These are phyloP conservation scores for Globisporangium spiculum DNA, from an alignment of 352 stramenopile species.

Conservation along the genomic window DNA sequence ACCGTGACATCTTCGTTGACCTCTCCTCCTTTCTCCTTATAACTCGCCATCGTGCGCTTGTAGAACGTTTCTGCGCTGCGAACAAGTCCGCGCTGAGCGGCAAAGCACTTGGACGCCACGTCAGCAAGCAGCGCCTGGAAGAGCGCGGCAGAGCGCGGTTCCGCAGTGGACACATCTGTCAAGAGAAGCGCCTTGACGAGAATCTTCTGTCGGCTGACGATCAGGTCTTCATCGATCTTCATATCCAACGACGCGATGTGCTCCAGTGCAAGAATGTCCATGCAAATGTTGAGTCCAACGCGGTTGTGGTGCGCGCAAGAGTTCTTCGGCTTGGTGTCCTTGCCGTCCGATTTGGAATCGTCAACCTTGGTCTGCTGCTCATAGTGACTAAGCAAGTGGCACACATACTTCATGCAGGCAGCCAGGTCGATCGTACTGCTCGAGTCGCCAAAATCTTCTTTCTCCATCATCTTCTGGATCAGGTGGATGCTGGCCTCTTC, in stretches of 20 bases:
- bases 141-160: conserved; percentile 50
- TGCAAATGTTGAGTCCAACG: conserved; percentile 64
- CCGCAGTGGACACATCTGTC: conserved; percentile 42
- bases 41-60: conserved; percentile 44
- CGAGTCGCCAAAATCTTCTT: conserved; percentile 37
- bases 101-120: conserved; percentile 43
- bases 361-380: conserved; percentile 29
- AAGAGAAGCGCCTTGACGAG: conserved; percentile 55
- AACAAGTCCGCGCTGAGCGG: conserved; percentile 33
- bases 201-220: conserved; percentile 46
- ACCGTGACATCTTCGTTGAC: conserved; percentile 15
- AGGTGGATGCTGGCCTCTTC: conserved; percentile 65
- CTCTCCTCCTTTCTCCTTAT: conserved; percentile 23
- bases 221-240: conserved; percentile 16
- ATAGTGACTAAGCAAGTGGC: conserved; percentile 55
- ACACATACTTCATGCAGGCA: conserved; percentile 56
- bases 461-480: conserved; percentile 61
- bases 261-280: conserved; percentile 68
- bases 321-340: neutral
- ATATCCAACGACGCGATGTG: conserved; percentile 25
- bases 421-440: conserved; percentile 40
- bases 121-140: conserved; percentile 51
- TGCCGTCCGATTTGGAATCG: conserved; percentile 6
- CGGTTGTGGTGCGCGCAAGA: conserved; percentile 70
- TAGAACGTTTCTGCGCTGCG: conserved; percentile 42